Conservation (phyloP, 139 green algal species). For the Coelastrella sp. region DNA sequence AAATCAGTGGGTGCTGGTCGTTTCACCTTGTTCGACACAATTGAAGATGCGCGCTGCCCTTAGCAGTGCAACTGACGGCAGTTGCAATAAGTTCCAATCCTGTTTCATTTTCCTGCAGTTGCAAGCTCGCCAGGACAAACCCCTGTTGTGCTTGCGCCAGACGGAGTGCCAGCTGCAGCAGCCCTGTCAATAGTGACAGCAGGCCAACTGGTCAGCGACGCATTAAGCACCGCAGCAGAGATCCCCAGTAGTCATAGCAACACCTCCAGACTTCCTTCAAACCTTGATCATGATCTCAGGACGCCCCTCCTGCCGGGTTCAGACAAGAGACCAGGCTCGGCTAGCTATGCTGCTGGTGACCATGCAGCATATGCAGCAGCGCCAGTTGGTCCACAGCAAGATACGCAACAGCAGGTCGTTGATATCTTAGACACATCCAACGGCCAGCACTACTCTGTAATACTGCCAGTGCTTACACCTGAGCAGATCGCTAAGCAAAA, state of each 20-base stretch:
- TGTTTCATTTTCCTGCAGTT: not conserved
- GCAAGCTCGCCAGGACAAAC: not conserved
- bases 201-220: not conserved
- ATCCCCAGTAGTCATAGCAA: too few species aligned
- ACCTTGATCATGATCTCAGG: not conserved
- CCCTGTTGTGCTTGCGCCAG: not conserved
- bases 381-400: not conserved
- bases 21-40: not conserved
- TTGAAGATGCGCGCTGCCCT: too few species aligned
- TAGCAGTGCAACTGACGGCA: too few species aligned
- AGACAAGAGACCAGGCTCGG: not conserved
- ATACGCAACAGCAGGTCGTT: too few species aligned
- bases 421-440: too few species aligned
- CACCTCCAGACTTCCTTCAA: not conserved
- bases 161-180: not conserved
- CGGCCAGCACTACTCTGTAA: too few species aligned
- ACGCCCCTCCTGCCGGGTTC: not conserved
- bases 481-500: not conserved
- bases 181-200: not conserved
- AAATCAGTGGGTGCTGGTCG: too few species aligned
- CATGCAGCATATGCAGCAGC: not conserved
- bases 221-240: not conserved
- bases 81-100: not conserved
- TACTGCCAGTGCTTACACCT: not conserved
- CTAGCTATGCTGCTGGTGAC: not conserved